phyloP scores from a whole-genome alignment of 2,329 filamentous ascomycete species.

The Hymenoscyphus occultus region DNA sequence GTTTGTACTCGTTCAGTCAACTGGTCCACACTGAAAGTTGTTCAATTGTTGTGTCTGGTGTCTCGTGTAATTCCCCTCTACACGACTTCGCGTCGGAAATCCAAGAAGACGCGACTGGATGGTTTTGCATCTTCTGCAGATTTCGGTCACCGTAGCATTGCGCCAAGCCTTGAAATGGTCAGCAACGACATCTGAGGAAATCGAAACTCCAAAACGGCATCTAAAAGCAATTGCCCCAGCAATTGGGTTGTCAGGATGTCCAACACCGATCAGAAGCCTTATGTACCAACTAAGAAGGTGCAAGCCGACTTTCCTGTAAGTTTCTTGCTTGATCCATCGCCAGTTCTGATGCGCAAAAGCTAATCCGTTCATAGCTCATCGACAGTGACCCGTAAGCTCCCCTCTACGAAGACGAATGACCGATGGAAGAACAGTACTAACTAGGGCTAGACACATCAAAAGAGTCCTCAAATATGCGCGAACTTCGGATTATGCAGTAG shows the following conservation, averaged over 20 bases:
- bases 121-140: not conserved
- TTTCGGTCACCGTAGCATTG: slow-evolving; percentile 19
- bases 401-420: slow-evolving; percentile 10
- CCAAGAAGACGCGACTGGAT: slow-evolving; percentile 1
- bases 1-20: not conserved
- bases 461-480: slow-evolving; percentile 87
- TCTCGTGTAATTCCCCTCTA: slow-evolving; percentile 20
- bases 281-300: slow-evolving; percentile 74
- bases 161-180: slow-evolving; percentile 13
- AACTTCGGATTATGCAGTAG: slow-evolving; percentile 75
- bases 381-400: slow-evolving; percentile 90
- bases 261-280: slow-evolving; percentile 41
- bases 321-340: slow-evolving; percentile 25
- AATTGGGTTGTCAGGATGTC: slow-evolving; percentile 36
- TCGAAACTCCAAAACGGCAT: slow-evolving; percentile 14
- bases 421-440: slow-evolving; percentile 29
- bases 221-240: slow-evolving; percentile 31
- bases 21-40: not conserved
- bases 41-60: not conserved
- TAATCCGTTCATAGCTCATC: slow-evolving; percentile 70
- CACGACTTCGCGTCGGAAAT: slow-evolving; percentile 19
- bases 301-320: slow-evolving; percentile 85
- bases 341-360: slow-evolving; percentile 16
- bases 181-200: slow-evolving; percentile 21
- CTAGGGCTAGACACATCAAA: slow-evolving; percentile 70